Evolutionary conservation across 2,329 filamentous ascomycete genomes (phyloP), one percentile per base, ranked within the genome.

Genomic region (Xylariales sp.): DNA sequence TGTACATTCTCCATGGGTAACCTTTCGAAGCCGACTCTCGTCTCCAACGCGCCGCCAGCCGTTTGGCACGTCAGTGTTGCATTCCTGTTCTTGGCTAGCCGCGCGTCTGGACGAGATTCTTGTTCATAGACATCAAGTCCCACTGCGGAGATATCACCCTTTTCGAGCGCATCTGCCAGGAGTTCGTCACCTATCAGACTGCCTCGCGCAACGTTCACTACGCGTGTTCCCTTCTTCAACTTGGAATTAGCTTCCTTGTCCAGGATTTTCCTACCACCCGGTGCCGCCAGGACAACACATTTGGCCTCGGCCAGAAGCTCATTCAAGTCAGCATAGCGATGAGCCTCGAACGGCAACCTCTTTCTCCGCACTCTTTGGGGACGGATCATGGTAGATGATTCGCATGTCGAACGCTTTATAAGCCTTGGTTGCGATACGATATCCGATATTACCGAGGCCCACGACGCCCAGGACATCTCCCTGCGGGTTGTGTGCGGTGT

Each of bases 181-280:
- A 71, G 71, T 11, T 64, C 60, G 47, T 75, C 72, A 51, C 76
- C 69, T 9, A 77, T 60, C n/a, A 77, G 54, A 37, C 65, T 67
- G 0, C 74, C 74, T 12, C 74, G 57, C n/a, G 73, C 73, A 33
- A 78, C 73, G 51, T 80, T 80, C 3, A 80, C 68, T 4, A 80
- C 56, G 1, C 74, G 55, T 8, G 68, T 60, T 0, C 75, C 74
- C 8, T 48, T 57, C 55, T 78, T 79, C 58, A 78, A 74, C 44
- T 61, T 60, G 0, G 46, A 43, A 10, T 80, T 60, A 36, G 66
- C 57, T 14, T 59, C 52, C 4, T 50, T 49, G 4, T 61, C 59
- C 14, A 78, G 56, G 11, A 76, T 42, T 15, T 65, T 59, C 35
- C 68, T 66, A 0, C 60, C 60, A 2, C 56, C 54, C 1, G 75